Evolutionary conservation across 148 eudicot species (phyloP), one percentile per base, ranked within the genome.

Genomic region (Fallopia convolvulus): DNA sequence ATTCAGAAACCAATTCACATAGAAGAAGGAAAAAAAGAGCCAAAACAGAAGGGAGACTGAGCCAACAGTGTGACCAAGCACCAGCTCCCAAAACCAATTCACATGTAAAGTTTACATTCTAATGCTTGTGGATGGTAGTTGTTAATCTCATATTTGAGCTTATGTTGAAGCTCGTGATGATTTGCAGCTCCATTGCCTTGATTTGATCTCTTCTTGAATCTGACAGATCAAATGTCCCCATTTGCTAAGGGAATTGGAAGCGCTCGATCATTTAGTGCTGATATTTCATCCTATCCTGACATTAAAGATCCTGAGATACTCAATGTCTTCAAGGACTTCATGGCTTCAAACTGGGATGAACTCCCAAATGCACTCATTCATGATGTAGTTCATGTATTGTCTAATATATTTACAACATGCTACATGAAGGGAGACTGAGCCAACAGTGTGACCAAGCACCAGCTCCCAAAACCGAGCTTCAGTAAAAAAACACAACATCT

Each of bases 301-400:
- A 86, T 92, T 53, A 87, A 88, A 77, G 99, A 94, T 80, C 84
- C 87, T 32, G 89, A 92, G 70, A 84, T 94, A 23, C 77, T 85
- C 49, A 41, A 75, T 68, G 93, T 84, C 6, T 87, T 94, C 52
- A 94, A 92, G 80, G 92, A 89, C 79, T 82, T 92, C 80, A 87
- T 90, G 85, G 99, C 99, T 50, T 82, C 86, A 80, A 84, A 82
- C 77, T 94, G 99, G 97, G 91, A 89, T 77, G 96, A 94, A 78
- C 81, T 92, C 79, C 93, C 92, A 7, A 80, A 83, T 13, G 47
- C 89, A 63, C 83, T 92, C 52, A 75, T 90, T 60, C 49, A 80
- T 75, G 88, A 86, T 66, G 93, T 87, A 53, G 79, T 71, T 55
- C 85, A 88, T 74, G 96, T 88, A n/a, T 84, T 92, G 81, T 84